phyloP scores from a whole-genome alignment of 75 land plant species.

The Pinus tabuliformis region DNA sequence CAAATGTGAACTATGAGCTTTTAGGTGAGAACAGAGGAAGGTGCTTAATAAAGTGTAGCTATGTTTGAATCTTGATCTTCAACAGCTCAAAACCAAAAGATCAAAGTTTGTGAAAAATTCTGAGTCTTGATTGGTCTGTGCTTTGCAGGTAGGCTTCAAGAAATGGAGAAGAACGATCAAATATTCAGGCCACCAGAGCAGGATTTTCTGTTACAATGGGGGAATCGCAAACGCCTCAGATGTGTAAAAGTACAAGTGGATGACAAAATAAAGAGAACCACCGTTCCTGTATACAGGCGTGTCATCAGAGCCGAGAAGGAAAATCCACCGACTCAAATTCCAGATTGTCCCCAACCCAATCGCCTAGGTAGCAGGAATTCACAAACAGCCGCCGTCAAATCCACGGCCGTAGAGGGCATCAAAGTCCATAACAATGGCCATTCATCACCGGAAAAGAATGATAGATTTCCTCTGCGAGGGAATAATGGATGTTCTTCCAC shows the following conservation, averaged over 20 bases:
- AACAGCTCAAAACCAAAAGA: too few relatives aligned
- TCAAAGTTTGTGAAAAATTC: too few relatives aligned
- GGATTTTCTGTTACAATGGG: slow-evolving; percentile 20
- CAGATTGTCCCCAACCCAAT: background rate
- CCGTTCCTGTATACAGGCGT: slow-evolving; percentile 9
- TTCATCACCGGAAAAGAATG: background rate
- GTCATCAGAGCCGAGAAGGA: slow-evolving; percentile 1
- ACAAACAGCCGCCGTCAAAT: background rate
- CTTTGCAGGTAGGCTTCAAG: too few relatives aligned
- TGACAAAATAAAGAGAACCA: background rate
- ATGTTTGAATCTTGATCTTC: too few relatives aligned
- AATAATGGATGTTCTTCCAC: background rate
- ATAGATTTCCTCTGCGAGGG: background rate
- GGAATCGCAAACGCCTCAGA: slow-evolving; percentile 36
- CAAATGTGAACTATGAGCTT: background rate
- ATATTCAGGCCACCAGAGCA: slow-evolving; percentile 2
- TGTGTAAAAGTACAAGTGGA: slow-evolving; percentile 37
- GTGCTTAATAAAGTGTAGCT: too few relatives aligned
- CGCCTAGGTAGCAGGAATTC: background rate
- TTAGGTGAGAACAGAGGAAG: background rate
- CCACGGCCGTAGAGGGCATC: background rate
- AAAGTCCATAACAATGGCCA: background rate
- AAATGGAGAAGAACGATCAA: slow-evolving; percentile 10
- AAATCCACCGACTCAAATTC: background rate
- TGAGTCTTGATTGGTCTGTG: background rate